Conservation (phyloP, 2,329 filamentous ascomycete genomes). For the Graphilbum ipis-grandicollis region DNA sequence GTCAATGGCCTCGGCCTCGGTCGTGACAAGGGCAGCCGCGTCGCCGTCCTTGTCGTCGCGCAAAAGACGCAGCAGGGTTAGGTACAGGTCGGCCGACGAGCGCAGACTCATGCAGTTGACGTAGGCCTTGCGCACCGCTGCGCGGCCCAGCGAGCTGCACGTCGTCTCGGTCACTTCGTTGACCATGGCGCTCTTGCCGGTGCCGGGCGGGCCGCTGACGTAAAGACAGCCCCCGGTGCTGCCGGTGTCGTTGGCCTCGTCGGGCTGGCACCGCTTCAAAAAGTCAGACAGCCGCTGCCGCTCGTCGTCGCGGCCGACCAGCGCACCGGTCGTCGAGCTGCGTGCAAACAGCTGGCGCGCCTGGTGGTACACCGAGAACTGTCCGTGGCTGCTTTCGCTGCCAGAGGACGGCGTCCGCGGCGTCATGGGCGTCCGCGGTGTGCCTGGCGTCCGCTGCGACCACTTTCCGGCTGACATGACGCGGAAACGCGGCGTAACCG, state of each 20-base stretch:
- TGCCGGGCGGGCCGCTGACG: conserved; percentile 87
- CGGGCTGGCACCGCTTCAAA: conserved; percentile 20
- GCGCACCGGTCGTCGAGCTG: conserved; percentile 53
- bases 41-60: conserved; percentile 8
- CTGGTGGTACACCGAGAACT: conserved; percentile 71
- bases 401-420: conserved; percentile 41
- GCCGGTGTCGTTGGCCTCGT: too few relatives aligned
- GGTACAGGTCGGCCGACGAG: conserved; percentile 69
- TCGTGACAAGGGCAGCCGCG: conserved; percentile 25
- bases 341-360: conserved; percentile 78
- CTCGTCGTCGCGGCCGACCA: conserved; percentile 62
- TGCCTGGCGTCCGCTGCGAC: conserved; percentile 57
- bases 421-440: not conserved
- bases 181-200: conserved; percentile 90
- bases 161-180: conserved; percentile 55
- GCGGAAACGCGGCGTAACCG: conserved; percentile 68
- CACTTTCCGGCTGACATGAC: conserved; percentile 62
- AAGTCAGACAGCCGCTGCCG: conserved; percentile 50
- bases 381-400: too few relatives aligned
- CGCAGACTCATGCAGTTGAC: conserved; percentile 98
- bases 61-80: conserved; percentile 56
- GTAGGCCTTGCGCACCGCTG: conserved; percentile 50
- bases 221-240: conserved; percentile 59
- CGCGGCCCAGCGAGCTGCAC: conserved; percentile 22
- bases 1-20: conserved; percentile 49